phyloP scores from a whole-genome alignment of 2,329 filamentous ascomycete genomes.

The Xylaria sp. region DNA sequence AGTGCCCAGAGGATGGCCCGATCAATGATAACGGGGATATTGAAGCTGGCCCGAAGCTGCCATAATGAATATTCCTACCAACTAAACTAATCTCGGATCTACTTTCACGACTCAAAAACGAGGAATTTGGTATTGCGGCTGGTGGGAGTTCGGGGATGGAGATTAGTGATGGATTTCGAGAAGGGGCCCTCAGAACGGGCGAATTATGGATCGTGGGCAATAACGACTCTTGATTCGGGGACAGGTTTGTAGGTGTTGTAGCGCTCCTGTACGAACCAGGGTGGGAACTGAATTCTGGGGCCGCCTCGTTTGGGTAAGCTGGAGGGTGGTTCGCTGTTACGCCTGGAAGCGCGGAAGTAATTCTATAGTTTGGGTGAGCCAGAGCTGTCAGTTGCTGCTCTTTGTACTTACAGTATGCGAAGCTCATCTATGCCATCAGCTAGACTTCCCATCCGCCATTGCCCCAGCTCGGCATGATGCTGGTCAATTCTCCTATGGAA shows the following conservation, averaged over 20 bases:
- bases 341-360: constrained; percentile 27
- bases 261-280: background rate
- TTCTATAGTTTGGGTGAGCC: constrained; percentile 10
- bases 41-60: background rate
- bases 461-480: constrained; percentile 38
- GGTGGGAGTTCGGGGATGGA: constrained; percentile 41
- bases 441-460: constrained; percentile 29
- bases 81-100: no score
- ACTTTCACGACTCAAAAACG: constrained; percentile 5
- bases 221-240: constrained; percentile 4
- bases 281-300: background rate
- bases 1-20: background rate
- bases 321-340: background rate
- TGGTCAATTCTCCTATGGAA: constrained; percentile 40
- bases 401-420: constrained; percentile 21
- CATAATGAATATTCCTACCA: background rate
- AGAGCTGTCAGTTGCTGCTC: background rate
- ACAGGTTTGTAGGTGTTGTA: background rate
- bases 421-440: constrained; percentile 23
- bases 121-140: constrained; percentile 5
- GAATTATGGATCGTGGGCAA: constrained; percentile 23
- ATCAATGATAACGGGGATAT: background rate
- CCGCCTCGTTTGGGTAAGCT: constrained; percentile 3
- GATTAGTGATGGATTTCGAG: constrained; percentile 30
- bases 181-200: constrained; percentile 33